Percentiles rank a stretch among this genome's conserved stretches.
phyloP scores from a whole-genome alignment of 2,329 filamentous ascomycete genomes.

The Volutella citrinella region DNA sequence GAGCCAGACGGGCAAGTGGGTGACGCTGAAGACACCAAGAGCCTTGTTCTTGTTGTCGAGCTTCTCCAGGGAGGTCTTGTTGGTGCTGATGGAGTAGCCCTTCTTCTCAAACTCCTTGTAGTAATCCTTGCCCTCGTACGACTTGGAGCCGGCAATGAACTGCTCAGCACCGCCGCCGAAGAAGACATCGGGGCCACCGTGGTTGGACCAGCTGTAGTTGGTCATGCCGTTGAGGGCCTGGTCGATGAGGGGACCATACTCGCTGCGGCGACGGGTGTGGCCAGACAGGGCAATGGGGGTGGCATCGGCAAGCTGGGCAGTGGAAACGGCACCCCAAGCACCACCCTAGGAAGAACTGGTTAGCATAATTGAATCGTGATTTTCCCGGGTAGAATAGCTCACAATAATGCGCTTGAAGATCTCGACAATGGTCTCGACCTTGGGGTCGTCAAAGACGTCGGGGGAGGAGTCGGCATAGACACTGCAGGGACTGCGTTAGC shows the following conservation, averaged over 20 bases:
- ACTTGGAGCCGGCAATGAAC: conserved; percentile 64
- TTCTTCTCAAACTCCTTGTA: conserved; percentile 72
- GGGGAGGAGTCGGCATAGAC: conserved; percentile 76
- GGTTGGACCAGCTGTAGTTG: conserved; percentile 80
- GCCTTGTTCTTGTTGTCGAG: conserved; percentile 59
- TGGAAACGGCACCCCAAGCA: conserved; percentile 67
- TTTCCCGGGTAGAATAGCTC: conserved; percentile 31
- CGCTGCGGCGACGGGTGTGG: conserved; percentile 67
- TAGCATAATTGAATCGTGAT: conserved; percentile 3
- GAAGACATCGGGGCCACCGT: conserved; percentile 73
- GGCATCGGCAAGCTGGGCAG: conserved; percentile 78
- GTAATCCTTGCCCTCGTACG: conserved; percentile 72
- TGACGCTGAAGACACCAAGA: conserved; percentile 74
- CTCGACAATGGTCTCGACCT: conserved; percentile 80
- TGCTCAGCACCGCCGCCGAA: conserved; percentile 82
- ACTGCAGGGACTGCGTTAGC: too few species aligned
- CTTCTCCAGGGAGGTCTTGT: conserved; percentile 67
- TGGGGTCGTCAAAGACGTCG: conserved; percentile 76
- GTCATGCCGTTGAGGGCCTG: conserved; percentile 71
- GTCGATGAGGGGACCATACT: conserved; percentile 72
- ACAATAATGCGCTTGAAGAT: conserved; percentile 69
- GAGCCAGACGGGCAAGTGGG: conserved; percentile 79
- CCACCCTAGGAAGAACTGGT: conserved; percentile 37
- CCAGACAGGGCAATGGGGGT: conserved; percentile 73
- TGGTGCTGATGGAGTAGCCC: conserved; percentile 68